Percentiles rank a stretch among this genome's conserved stretches.
Conservation (phyloP, 495 filamentous ascomycete genomes). For the Aspergillus kassunensis region DNA sequence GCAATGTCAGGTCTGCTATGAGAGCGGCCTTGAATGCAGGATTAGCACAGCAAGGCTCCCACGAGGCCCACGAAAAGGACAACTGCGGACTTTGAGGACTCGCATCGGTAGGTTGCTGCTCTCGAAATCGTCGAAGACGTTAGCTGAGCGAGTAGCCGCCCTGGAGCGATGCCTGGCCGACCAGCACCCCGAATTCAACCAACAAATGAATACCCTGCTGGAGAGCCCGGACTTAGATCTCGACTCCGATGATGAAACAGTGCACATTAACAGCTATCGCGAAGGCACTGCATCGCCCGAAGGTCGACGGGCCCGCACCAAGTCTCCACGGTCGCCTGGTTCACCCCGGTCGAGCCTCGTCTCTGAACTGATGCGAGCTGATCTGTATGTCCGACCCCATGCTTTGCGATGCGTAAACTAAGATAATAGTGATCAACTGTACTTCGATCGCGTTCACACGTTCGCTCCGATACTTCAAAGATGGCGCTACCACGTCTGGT, state of each 20-base stretch:
- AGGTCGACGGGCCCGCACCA: background rate
- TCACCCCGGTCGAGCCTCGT: conserved; percentile 16
- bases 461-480: conserved; percentile 52
- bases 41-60: conserved; percentile 42
- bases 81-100: conserved; percentile 46
- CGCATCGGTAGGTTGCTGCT: conserved; percentile 36
- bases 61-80: conserved; percentile 51
- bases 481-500: conserved; percentile 39
- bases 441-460: conserved; percentile 56
- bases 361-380: conserved; percentile 33
- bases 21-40: conserved; percentile 46
- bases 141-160: conserved; percentile 14
- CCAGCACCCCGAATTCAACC: conserved; percentile 18
- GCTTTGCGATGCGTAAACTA: background rate
- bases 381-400: conserved; percentile 47
- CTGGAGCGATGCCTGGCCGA: conserved; percentile 24
- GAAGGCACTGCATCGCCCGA: conserved; percentile 4
- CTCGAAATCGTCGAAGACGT: background rate
- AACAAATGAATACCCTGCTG: conserved; percentile 14
- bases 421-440: conserved; percentile 47
- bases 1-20: conserved; percentile 46
- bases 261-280: background rate
- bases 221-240: conserved; percentile 13
- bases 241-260: conserved; percentile 18
- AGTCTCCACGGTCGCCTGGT: conserved; percentile 11